A percentile compares a stretch with the other conserved stretches of the same genome.
Evolutionary conservation across 306 rosid species (phyloP).

Genomic region (Castanea crenata): DNA sequence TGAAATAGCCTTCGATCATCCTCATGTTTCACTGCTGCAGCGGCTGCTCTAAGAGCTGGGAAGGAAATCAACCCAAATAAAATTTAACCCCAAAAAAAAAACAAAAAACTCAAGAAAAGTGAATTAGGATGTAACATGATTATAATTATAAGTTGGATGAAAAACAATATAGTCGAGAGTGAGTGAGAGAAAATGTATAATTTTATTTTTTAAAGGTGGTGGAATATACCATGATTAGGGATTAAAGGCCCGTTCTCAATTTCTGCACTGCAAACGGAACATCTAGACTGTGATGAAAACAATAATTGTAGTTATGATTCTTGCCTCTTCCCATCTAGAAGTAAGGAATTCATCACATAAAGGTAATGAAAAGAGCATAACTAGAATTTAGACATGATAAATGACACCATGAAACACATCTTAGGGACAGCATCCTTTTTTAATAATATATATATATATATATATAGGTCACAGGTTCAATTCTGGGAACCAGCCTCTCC

Average conservation of each 20-base stretch:
- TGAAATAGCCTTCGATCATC: slow-evolving; percentile 93
- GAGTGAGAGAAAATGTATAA: background rate
- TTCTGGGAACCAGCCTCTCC: too few species aligned
- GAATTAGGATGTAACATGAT: background rate
- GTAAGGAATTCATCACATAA: slow-evolving; percentile 31
- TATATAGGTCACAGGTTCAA: too few species aligned
- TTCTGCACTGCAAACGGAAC: slow-evolving; percentile 79
- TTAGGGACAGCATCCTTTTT: background rate
- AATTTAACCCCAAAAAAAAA: background rate
- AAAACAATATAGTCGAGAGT: slow-evolving; percentile 14
- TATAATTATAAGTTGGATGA: slow-evolving; percentile 11
- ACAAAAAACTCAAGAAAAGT: slow-evolving; percentile 2
- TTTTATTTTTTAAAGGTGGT: background rate
- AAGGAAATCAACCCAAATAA: slow-evolving; percentile 30
- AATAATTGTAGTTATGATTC: slow-evolving; percentile 48
- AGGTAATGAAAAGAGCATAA: slow-evolving; percentile 28
- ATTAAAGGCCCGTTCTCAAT: slow-evolving; percentile 68
- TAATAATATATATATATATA: background rate
- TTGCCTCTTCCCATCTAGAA: slow-evolving; percentile 34
- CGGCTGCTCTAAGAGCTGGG: slow-evolving; percentile 94
- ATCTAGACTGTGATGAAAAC: slow-evolving; percentile 81
- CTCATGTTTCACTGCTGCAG: slow-evolving; percentile 86
- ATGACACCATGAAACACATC: background rate
- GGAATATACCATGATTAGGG: slow-evolving; percentile 78
- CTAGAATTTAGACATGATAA: slow-evolving; percentile 12